These are phyloP conservation scores for Tillandsia fasciculata DNA, from an alignment of 176 grass and related monocot genomes.

Conservation along the genomic window DNA sequence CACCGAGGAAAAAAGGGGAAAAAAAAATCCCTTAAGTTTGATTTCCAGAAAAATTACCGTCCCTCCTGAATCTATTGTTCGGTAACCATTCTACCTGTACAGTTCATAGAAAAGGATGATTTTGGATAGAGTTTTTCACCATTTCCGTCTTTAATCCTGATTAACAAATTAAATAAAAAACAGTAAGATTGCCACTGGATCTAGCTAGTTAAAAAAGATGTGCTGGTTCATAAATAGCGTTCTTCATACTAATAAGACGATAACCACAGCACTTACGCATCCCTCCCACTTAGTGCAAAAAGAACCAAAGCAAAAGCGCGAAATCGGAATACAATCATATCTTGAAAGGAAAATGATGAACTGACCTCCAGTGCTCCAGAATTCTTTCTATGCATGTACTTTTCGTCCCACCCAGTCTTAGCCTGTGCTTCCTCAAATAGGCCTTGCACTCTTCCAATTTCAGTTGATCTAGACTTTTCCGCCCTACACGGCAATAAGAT, in stretches of 20 bases:
- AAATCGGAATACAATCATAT: neutral
- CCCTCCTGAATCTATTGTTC: neutral
- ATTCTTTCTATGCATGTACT: slow-evolving; percentile 45
- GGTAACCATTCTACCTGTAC: slow-evolving; percentile 35
- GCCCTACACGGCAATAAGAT: slow-evolving; percentile 22
- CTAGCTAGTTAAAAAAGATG: too few relatives aligned
- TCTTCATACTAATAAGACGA: too few relatives aligned
- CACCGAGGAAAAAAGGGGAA: neutral
- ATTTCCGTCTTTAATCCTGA: slow-evolving; percentile 48
- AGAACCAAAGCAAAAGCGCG: neutral
- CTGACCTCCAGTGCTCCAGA: slow-evolving; percentile 49
- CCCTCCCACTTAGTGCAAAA: too few relatives aligned
- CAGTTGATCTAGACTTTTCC: slow-evolving; percentile 35
- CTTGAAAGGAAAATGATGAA: neutral
- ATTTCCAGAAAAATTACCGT: neutral
- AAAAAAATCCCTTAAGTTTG: slow-evolving; percentile 9
- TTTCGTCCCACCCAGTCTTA: slow-evolving; percentile 41
- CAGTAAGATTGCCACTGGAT: too few relatives aligned
- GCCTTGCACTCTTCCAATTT: slow-evolving; percentile 58
- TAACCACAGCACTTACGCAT: too few relatives aligned
- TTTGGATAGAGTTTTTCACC: slow-evolving; percentile 49
- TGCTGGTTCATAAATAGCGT: too few relatives aligned
- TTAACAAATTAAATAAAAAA: neutral
- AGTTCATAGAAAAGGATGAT: slow-evolving; percentile 56
- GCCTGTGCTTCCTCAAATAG: slow-evolving; percentile 48